These are phyloP conservation scores for Raddia guianensis DNA, from an alignment of 176 grass and related monocot genomes.

Conservation along the genomic window DNA sequence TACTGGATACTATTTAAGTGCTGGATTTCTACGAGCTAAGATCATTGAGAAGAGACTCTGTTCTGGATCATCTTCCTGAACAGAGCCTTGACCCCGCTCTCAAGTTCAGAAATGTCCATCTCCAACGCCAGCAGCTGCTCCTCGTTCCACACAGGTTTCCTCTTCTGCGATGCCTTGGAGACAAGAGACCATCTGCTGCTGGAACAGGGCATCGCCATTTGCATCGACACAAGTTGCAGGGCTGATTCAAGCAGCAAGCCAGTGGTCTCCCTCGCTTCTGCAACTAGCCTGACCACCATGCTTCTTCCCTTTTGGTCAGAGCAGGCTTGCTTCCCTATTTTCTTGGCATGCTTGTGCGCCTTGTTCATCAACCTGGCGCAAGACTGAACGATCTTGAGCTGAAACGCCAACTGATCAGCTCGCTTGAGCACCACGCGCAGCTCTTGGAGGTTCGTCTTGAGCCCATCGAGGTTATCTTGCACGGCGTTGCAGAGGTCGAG, in stretches of 20 bases:
- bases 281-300: not conserved
- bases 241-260: not conserved
- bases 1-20: not conserved
- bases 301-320: not conserved
- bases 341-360: constrained; percentile 37
- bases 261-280: not conserved
- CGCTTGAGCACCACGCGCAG: constrained; percentile 14
- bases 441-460: constrained; percentile 23
- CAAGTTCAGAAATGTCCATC: constrained; percentile 41
- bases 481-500: constrained; percentile 31
- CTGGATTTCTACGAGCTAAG: constrained; percentile 37
- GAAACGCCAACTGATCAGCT: not conserved
- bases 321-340: not conserved
- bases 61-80: constrained; percentile 54
- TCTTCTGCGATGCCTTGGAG: constrained; percentile 25
- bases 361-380: constrained; percentile 19
- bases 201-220: not conserved
- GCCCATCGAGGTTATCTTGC: constrained; percentile 1
- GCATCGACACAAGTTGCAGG: not conserved
- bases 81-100: constrained; percentile 37
- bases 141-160: constrained; percentile 2
- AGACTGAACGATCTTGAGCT: constrained; percentile 7
- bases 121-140: constrained; percentile 32
- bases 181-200: constrained; percentile 24
- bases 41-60: constrained; percentile 50